Evolutionary conservation across 441 rosid species (phyloP).

Genomic region (Biscutella laevigata): DNA sequence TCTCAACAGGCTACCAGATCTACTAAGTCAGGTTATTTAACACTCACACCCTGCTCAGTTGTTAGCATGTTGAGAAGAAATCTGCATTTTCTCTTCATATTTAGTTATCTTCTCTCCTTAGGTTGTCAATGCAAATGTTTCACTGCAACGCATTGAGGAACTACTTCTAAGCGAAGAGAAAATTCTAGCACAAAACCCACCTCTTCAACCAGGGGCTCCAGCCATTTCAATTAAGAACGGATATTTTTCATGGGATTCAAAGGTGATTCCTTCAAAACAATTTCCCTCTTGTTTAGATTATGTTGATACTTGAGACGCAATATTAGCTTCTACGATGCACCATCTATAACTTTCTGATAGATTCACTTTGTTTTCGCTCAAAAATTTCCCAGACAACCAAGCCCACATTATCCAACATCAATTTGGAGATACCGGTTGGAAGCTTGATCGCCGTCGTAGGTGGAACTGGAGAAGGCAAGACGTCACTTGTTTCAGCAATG

Average conservation of each 20-base stretch:
- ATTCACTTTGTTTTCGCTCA: not conserved
- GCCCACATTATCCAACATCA: constrained; percentile 65
- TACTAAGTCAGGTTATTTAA: constrained; percentile 64
- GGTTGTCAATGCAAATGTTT: constrained; percentile 90
- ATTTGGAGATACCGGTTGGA: constrained; percentile 71
- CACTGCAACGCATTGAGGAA: constrained; percentile 86
- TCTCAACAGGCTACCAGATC: constrained; percentile 74
- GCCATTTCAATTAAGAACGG: constrained; percentile 84
- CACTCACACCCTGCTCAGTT: constrained; percentile 1
- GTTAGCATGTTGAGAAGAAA: too few species aligned
- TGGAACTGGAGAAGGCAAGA: constrained; percentile 97
- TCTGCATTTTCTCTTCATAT: not conserved
- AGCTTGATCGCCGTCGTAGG: constrained; percentile 92
- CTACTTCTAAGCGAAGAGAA: constrained; percentile 82
- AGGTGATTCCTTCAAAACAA: constrained; percentile 34
- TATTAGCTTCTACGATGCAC: not conserved
- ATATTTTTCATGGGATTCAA: constrained; percentile 82
- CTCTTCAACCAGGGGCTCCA: constrained; percentile 66
- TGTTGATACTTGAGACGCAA: constrained; percentile 2
- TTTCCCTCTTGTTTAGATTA: not conserved
- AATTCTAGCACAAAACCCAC: constrained; percentile 68
- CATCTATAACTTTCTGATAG: not conserved
- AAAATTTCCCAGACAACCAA: constrained; percentile 45
- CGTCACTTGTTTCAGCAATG: constrained; percentile 93
- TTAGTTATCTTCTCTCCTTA: constrained; percentile 24